Evolutionary conservation across 2,329 filamentous ascomycete species (phyloP), one percentile per base, ranked within the genome.

Genomic region (Parafenestella ontariensis): DNA sequence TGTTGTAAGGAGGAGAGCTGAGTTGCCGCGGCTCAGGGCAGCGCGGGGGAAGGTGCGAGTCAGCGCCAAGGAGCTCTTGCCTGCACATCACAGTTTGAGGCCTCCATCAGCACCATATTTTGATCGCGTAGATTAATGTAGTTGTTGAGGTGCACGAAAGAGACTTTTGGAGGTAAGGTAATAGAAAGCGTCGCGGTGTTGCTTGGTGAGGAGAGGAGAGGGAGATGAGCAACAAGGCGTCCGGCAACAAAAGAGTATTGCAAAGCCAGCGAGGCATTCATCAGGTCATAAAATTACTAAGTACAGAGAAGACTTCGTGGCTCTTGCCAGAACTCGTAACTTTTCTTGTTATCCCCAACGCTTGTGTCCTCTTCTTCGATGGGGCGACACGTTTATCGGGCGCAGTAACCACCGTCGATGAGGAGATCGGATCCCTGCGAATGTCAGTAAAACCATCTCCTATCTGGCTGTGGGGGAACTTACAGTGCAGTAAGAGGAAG

Each of bases 401-500:
- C 60, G 59, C 79, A 82, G 75, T 92, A 92, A 49, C 89, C 89
- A 55, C 90, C 90, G 72, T 95, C 91, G 43, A 93, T 84, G 59
- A 90, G 78, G 54, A 95, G 81, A 73, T 92, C 88, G 9, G 84
- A 81, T 3, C 89, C 72, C 72, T 75, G 29, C 2, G 1, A 26
- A 26, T 17, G 52, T 78, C 68, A 64, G 61, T 18, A 10, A 64
- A 18, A 26, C 18, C 33, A 5, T 0, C 87, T 10, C 2, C 23
- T 20, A 21, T 0, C 1, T n/a, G 6, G 33, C 8, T 18, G 8
- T 8, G 17, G n/a, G 26, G 18, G 15, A 42, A 68, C 72, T 66
- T 64, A 75, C 91, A 8, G 91, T 96, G 17, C 89, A 92, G 77
- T 92, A 96, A 49, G 87, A 90, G n/a, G 88, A 85, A 3, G 91